Evolutionary conservation across 164 flowering plant genomes (phyloP).

Genomic region (Hamamelis virginiana): DNA sequence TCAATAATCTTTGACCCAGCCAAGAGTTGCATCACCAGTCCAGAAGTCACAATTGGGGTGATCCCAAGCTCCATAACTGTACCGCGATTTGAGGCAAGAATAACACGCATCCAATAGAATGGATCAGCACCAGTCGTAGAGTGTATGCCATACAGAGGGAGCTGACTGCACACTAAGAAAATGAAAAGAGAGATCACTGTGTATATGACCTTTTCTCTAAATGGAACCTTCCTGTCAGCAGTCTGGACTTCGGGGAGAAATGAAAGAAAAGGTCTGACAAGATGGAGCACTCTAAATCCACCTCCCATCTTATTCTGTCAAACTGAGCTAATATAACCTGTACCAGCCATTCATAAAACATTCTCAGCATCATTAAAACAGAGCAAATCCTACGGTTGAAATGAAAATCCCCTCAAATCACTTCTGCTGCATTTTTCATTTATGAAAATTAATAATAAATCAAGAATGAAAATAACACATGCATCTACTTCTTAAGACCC

Average conservation of each 20-base stretch:
- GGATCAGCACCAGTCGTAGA: slow-evolving; percentile 68
- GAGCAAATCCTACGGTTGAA: too few species aligned
- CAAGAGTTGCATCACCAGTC: slow-evolving; percentile 67
- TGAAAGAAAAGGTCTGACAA: slow-evolving; percentile 60
- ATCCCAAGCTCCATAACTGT: slow-evolving; percentile 79
- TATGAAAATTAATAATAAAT: too few species aligned
- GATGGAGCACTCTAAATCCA: slow-evolving; percentile 63
- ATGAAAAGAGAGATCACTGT: slow-evolving; percentile 62
- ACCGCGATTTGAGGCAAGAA: slow-evolving; percentile 69
- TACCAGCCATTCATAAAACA: background rate
- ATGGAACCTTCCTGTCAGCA: slow-evolving; percentile 55
- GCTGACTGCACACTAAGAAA: slow-evolving; percentile 70
- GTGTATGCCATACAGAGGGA: slow-evolving; percentile 71
- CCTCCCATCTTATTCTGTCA: slow-evolving; percentile 43
- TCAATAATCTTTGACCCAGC: slow-evolving; percentile 66
- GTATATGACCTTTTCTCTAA: slow-evolving; percentile 65
- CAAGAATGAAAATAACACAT: too few species aligned
- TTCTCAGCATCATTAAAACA: too few species aligned
- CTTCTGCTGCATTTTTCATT: too few species aligned
- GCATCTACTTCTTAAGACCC: too few species aligned
- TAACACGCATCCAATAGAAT: slow-evolving; percentile 70
- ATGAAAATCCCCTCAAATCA: too few species aligned
- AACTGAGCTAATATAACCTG: background rate
- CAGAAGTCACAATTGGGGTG: slow-evolving; percentile 69
- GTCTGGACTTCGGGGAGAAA: slow-evolving; percentile 59